Evolutionary conservation across 768 basidiomycete genomes (phyloP).

Genomic region (Amylocystis lapponica): DNA sequence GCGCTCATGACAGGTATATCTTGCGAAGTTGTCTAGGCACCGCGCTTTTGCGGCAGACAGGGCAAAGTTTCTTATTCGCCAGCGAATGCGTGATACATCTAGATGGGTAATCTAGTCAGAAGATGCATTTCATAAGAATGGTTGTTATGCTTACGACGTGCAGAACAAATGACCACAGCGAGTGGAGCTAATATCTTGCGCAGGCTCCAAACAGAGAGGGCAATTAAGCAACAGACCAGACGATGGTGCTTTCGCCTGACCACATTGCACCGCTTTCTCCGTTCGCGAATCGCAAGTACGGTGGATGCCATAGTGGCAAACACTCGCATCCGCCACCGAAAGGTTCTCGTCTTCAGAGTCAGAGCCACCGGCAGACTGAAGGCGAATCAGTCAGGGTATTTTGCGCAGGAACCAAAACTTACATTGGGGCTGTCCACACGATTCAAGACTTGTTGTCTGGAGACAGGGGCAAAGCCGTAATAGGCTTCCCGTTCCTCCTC

Average conservation of each 20-base stretch:
- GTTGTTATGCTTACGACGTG: constrained; percentile 26
- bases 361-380: too few relatives aligned
- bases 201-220: constrained; percentile 25
- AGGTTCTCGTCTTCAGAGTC: background rate
- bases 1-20: constrained; percentile 12
- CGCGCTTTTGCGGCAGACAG: constrained; percentile 12
- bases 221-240: constrained; percentile 18
- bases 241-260: background rate
- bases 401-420: too few relatives aligned
- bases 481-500: constrained; percentile 19
- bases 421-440: too few relatives aligned
- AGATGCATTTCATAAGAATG: background rate
- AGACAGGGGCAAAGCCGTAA: constrained; percentile 11
- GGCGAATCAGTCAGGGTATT: too few relatives aligned
- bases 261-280: too few relatives aligned
- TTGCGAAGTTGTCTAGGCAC: constrained; percentile 7
- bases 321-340: background rate
- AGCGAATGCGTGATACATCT: constrained; percentile 13
- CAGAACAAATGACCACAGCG: constrained; percentile 31
- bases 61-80: constrained; percentile 5
- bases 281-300: too few relatives aligned
- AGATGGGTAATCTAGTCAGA: background rate
- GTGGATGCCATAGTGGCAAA: too few relatives aligned
- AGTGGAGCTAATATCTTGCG: constrained; percentile 21
- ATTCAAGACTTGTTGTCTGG: constrained; percentile 3